Evolutionary conservation across 163 green algal genomes (phyloP).

Genomic region (Chlorella variabilis): DNA sequence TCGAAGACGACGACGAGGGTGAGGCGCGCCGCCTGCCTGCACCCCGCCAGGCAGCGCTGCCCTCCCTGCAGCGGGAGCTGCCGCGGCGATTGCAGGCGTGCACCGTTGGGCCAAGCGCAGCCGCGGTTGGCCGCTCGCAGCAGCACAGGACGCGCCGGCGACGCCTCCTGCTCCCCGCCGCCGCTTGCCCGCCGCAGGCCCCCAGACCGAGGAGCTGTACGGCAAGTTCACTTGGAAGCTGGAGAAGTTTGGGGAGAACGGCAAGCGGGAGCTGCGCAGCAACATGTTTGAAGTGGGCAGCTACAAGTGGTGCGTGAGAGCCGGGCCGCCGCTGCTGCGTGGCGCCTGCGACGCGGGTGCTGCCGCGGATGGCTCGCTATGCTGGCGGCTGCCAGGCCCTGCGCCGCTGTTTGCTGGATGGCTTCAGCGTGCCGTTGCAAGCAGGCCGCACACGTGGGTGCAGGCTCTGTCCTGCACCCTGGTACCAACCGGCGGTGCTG

Average conservation of each 20-base stretch:
- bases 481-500: background rate
- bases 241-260: conserved; percentile 93
- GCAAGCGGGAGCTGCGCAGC: conserved; percentile 94
- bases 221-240: conserved; percentile 99
- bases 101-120: too few relatives aligned
- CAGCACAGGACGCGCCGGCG: too few relatives aligned
- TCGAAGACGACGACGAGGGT: conserved; percentile 83
- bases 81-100: background rate
- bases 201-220: conserved; percentile 71
- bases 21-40: too few relatives aligned
- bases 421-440: background rate
- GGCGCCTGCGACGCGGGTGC: too few relatives aligned
- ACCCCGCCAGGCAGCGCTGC: too few relatives aligned
- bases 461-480: too few relatives aligned
- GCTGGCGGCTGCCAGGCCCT: too few relatives aligned
- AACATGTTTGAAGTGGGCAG: conserved; percentile 92
- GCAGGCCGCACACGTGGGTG: too few relatives aligned
- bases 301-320: conserved; percentile 95
- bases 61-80: background rate
- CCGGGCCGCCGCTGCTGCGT: background rate
- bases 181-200: too few relatives aligned
- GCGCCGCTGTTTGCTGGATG: background rate
- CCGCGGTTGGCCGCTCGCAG: too few relatives aligned
- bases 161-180: too few relatives aligned
- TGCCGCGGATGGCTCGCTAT: too few relatives aligned